A percentile compares a stretch with the other conserved stretches of the same genome.
Evolutionary conservation across 2,329 filamentous ascomycete genomes (phyloP).

Genomic region (Emmonsia crescens): DNA sequence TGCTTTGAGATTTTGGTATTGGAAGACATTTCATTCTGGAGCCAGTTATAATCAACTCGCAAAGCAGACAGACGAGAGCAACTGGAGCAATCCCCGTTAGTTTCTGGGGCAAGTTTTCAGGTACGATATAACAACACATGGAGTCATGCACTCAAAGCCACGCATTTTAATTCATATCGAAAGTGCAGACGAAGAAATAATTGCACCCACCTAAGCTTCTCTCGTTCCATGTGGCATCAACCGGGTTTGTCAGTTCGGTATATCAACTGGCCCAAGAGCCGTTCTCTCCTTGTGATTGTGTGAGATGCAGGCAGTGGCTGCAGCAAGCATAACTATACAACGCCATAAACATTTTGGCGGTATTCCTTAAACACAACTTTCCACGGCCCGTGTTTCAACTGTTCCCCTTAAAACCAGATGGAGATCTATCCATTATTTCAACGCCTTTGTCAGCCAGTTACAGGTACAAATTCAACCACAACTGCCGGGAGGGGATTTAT

Average conservation of each 20-base stretch:
- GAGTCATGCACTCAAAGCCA: not conserved
- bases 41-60: too few species aligned
- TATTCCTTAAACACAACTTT: not conserved
- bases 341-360: not conserved
- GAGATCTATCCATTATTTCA: not conserved
- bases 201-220: not conserved
- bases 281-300: not conserved
- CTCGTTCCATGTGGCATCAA: slow-evolving; percentile 1
- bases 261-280: not conserved
- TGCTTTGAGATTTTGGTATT: not conserved
- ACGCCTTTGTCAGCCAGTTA: not conserved
- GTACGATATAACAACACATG: not conserved
- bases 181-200: not conserved
- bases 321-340: not conserved
- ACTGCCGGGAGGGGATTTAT: not conserved
- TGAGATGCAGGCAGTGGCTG: not conserved
- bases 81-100: not conserved
- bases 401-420: not conserved
- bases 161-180: not conserved
- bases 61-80: not conserved
- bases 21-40: too few species aligned
- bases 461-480: not conserved
- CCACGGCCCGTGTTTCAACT: not conserved
- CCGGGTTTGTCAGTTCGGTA: not conserved
- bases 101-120: not conserved